These are phyloP conservation scores for Diaporthe longicolla DNA, from an alignment of 2,329 filamentous ascomycete species.

Conservation along the genomic window DNA sequence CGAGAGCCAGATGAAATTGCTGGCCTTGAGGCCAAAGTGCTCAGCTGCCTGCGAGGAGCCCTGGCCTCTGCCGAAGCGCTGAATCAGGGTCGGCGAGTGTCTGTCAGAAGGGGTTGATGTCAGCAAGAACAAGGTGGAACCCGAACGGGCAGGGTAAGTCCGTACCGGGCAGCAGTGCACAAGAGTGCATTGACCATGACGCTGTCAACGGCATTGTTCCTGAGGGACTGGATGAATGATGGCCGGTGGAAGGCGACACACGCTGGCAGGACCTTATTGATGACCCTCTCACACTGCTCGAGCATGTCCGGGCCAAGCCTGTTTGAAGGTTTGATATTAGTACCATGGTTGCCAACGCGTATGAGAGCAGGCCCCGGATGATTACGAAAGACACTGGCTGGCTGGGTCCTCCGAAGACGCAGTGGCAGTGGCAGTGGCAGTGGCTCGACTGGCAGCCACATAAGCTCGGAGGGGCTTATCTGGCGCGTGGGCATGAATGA, in stretches of 20 bases:
- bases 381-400: background rate
- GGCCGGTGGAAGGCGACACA: conserved; percentile 76
- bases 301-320: conserved; percentile 71
- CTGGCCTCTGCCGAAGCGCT: conserved; percentile 69
- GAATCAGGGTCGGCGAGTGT: conserved; percentile 69
- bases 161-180: conserved; percentile 71
- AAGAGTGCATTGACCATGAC: conserved; percentile 71
- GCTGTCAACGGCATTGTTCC: conserved; percentile 67
- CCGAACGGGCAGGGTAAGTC: conserved; percentile 38
- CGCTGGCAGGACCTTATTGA: conserved; percentile 72
- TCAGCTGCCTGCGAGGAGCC: conserved; percentile 67
- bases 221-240: conserved; percentile 72
- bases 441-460: background rate
- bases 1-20: conserved; percentile 69
- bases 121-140: conserved; percentile 5
- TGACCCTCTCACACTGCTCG: conserved; percentile 72
- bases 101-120: conserved; percentile 50
- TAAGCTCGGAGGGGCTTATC: background rate
- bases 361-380: background rate
- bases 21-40: conserved; percentile 71
- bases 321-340: conserved; percentile 33
- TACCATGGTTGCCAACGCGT: background rate
- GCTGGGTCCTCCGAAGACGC: background rate
- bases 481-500: background rate
- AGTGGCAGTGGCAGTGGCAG: background rate